Conservation (phyloP, 2,329 filamentous ascomycete species). For the Malbranchea cinnamomea region DNA sequence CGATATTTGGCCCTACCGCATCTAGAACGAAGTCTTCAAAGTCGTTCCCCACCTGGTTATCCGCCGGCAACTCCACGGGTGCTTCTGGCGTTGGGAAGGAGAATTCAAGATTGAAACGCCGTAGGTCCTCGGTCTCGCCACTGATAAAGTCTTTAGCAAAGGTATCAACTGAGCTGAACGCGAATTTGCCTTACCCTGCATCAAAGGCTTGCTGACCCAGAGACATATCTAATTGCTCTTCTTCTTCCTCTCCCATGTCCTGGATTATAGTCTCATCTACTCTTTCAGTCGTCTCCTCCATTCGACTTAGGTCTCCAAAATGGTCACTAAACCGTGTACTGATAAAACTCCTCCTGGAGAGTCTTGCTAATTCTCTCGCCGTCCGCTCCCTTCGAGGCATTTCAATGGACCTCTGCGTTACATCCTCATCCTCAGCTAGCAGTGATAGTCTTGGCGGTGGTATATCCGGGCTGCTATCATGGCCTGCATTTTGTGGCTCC, state of each 20-base stretch:
- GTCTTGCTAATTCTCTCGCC: constrained; percentile 21
- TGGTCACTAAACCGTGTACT: constrained; percentile 33
- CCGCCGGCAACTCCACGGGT: constrained; percentile 17
- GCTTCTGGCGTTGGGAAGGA: constrained; percentile 24
- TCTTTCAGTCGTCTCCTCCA: constrained; percentile 28
- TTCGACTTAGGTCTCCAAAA: constrained; percentile 33
- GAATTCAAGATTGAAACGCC: constrained; percentile 27
- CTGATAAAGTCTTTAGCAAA: constrained; percentile 12
- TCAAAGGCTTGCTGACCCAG: constrained; percentile 25
- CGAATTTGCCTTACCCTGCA: constrained; percentile 17
- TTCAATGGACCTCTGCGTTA: constrained; percentile 28
- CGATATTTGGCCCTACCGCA: constrained; percentile 15
- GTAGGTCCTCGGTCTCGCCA: constrained; percentile 29
- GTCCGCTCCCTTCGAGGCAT: constrained; percentile 27
- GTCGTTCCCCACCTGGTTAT: constrained; percentile 20
- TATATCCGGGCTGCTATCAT: constrained; percentile 25
- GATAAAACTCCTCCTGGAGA: constrained; percentile 30
- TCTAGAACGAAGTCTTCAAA: constrained; percentile 21
- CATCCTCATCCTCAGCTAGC: constrained; percentile 33
- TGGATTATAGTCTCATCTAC: constrained; percentile 24
- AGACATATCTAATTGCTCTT: constrained; percentile 20
- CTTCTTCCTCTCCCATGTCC: constrained; percentile 21
- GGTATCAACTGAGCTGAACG: not conserved
- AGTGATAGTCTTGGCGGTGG: constrained; percentile 25
- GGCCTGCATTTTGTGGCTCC: constrained; percentile 23